phyloP scores from a whole-genome alignment of 1,284 basidiomycete species.

The Trichosporon inkin region DNA sequence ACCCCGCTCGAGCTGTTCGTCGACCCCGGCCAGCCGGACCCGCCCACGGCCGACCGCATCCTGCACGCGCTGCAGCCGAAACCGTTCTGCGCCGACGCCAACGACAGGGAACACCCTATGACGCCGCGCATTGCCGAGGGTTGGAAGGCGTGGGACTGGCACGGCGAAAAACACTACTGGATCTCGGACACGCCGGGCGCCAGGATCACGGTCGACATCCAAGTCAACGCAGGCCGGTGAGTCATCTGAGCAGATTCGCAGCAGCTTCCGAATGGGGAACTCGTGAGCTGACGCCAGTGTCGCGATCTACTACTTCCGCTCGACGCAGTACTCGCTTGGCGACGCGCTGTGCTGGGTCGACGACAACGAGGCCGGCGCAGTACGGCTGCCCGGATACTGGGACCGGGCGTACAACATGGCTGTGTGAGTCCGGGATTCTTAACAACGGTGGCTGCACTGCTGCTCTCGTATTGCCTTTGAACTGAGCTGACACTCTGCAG shows the following conservation, averaged over 20 bases:
- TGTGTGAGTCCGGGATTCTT: conserved; percentile 32
- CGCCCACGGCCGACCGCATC: conserved; percentile 29
- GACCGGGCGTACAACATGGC: conserved; percentile 45
- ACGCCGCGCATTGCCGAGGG: conserved; percentile 36
- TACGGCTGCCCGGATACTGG: conserved; percentile 46
- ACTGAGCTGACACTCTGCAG: conserved; percentile 21
- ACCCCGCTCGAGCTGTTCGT: conserved; percentile 40
- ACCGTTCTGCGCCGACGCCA: conserved; percentile 49
- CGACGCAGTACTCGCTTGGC: conserved; percentile 48
- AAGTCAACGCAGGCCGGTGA: conserved; percentile 44
- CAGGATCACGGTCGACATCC: conserved; percentile 46
- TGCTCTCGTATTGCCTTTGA: too few relatives aligned
- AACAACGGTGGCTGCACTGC: too few relatives aligned
- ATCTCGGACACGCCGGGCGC: conserved; percentile 39
- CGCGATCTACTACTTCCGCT: conserved; percentile 50
- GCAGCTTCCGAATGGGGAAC: not conserved
- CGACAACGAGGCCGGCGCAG: conserved; percentile 47
- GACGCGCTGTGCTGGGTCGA: conserved; percentile 52
- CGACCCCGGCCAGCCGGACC: conserved; percentile 37
- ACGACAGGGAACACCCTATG: conserved; percentile 45
- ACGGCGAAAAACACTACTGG: conserved; percentile 50
- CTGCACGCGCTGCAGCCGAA: conserved; percentile 39
- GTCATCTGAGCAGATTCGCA: conserved; percentile 10
- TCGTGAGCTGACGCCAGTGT: conserved; percentile 29
- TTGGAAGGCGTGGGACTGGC: conserved; percentile 47